These are phyloP conservation scores for Suaeda aralocaspica DNA, from an alignment of 148 eudicot species.

Conservation along the genomic window DNA sequence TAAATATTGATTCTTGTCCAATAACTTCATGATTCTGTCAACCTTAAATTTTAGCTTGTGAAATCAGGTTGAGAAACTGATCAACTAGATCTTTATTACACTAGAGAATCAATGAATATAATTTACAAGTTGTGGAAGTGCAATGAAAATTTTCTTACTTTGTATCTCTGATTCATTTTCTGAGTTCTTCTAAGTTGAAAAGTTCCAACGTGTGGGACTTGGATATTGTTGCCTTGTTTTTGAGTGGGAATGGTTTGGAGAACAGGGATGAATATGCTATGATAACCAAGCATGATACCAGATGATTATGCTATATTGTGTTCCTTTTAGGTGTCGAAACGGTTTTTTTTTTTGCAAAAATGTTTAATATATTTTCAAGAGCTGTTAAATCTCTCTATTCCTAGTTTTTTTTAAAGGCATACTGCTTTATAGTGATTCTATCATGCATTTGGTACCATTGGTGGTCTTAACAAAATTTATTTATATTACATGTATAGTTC, in stretches of 20 bases:
- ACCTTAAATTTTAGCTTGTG: slow-evolving; percentile 1
- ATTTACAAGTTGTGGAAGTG: neutral
- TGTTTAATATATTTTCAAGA: no score
- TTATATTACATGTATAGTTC: no score
- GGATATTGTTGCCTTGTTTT: slow-evolving; percentile 3
- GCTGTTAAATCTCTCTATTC: no score
- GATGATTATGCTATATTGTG: neutral
- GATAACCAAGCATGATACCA: neutral
- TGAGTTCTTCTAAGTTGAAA: neutral
- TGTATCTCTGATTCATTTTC: neutral
- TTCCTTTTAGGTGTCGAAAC: neutral
- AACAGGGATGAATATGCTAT: neutral
- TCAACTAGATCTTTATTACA: neutral
- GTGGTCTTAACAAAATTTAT: no score
- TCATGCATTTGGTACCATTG: no score
- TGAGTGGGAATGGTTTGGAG: neutral
- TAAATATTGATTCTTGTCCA: neutral
- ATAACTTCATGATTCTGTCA: neutral
- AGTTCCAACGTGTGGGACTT: neutral
- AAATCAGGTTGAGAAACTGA: neutral
- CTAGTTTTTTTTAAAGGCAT: no score
- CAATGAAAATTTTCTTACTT: neutral
- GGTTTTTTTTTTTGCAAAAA: no score
- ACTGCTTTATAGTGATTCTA: no score
- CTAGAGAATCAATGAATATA: neutral